Evolutionary conservation across 495 filamentous ascomycete species (phyloP).

Genomic region (Penicillium manginii): DNA sequence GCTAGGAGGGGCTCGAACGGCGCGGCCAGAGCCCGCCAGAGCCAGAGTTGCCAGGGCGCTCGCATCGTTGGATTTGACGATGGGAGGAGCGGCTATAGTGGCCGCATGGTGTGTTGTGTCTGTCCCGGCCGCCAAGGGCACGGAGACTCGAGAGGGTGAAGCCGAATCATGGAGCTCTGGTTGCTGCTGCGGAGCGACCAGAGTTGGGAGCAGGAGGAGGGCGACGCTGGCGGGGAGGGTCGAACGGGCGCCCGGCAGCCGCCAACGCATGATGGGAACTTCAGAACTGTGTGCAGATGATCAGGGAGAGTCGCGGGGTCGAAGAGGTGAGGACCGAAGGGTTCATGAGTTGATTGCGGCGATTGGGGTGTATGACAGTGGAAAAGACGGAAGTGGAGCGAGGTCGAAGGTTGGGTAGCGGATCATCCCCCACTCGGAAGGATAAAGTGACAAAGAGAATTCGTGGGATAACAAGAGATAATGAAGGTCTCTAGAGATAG

Average conservation of each 20-base stretch:
- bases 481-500: constrained; percentile 6
- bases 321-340: constrained; percentile 2
- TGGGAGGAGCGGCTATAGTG: constrained; percentile 27
- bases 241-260: constrained; percentile 51
- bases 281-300: constrained; percentile 25
- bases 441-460: background rate
- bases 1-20: constrained; percentile 85
- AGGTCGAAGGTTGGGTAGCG: constrained; percentile 29
- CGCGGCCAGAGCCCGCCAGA: constrained; percentile 73
- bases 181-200: constrained; percentile 56
- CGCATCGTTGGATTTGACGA: constrained; percentile 71
- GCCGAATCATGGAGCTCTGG: constrained; percentile 41
- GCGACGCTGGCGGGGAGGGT: constrained; percentile 54
- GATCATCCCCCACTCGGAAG: constrained; percentile 30
- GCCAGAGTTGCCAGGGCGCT: constrained; percentile 93
- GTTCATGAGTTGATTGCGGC: constrained; percentile 6
- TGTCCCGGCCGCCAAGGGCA: constrained; percentile 33
- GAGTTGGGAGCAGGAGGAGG: constrained; percentile 46
- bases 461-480: background rate
- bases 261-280: constrained; percentile 51
- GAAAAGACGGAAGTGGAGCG: constrained; percentile 26
- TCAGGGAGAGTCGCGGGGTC: background rate
- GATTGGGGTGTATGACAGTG: constrained; percentile 1
- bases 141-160: constrained; percentile 35
- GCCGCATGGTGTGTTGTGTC: constrained; percentile 24